These are phyloP conservation scores for Mucor saturninus DNA, from an alignment of 371 early-diverging fungal species.

Conservation along the genomic window DNA sequence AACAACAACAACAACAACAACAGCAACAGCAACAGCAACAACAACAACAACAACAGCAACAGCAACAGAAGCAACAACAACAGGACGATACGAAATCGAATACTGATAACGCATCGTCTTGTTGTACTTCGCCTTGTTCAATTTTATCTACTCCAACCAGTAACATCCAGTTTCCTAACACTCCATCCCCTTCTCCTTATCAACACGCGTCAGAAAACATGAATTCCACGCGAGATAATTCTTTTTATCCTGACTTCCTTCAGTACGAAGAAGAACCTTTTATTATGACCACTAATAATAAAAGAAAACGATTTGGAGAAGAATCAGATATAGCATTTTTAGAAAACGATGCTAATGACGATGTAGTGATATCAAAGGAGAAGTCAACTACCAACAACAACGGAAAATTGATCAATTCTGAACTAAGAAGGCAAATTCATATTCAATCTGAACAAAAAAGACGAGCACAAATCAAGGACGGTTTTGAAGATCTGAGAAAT, in stretches of 20 bases:
- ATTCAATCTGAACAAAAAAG: constrained; percentile 68
- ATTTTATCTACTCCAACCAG: constrained; percentile 4
- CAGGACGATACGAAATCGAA: neutral
- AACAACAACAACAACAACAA: no score
- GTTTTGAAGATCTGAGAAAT: constrained; percentile 59
- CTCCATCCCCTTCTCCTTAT: constrained; percentile 30
- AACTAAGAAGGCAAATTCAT: constrained; percentile 59
- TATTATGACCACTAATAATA: constrained; percentile 4
- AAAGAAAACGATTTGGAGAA: neutral
- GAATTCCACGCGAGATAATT: neutral
- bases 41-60: no score
- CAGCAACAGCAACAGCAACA: no score
- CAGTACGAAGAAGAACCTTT: neutral
- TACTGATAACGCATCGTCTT: neutral
- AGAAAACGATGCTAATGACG: neutral
- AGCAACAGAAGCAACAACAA: neutral
- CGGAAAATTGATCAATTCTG: constrained; percentile 32
- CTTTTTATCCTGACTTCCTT: constrained; percentile 1
- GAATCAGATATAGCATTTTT: neutral
- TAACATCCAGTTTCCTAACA: constrained; percentile 20
- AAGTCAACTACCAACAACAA: neutral
- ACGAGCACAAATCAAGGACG: constrained; percentile 65
- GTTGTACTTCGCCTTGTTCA: constrained; percentile 14
- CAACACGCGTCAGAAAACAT: constrained; percentile 20
- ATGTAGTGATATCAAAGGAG: neutral